Evolutionary conservation across 2,329 filamentous ascomycete species (phyloP), one percentile per base, ranked within the genome.

Genomic region (Rhexocercosporidium sp.): DNA sequence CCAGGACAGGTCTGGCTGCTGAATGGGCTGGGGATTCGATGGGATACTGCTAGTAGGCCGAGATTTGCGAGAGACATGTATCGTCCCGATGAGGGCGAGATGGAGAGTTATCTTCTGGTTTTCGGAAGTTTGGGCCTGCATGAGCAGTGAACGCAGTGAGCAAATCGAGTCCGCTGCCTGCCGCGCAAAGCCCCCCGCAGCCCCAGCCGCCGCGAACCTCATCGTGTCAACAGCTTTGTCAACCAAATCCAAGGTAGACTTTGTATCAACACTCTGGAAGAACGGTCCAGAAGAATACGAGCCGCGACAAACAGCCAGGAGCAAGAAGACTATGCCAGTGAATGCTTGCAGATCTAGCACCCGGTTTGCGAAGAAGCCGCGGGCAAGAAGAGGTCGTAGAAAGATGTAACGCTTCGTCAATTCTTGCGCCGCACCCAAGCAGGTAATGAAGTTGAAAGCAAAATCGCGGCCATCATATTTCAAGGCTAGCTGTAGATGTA

Each of bases 311-410:
- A 41, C 57, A 18, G 62, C 41, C 20, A 65, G 27, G 18, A 65
- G 44, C 34, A 65, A 29, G 37, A 65, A 65, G 8, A 41, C 46
- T 20, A 54, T 51, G 41, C n/a, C 62, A 18, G 62, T 65, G 54
- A 65, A 65, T 12, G 46, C 62, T 31, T 65, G 62, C 3, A 65
- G 22, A n/a, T 65, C 62, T n/a, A 65, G 34, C n/a, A 65, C 46
- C 20, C 54, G 22, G 29, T 65, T 59, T 41, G 62, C 62, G 46
- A 65, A 65, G 37, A 65, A 65, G 8, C 62, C 62, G 12, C 27
- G 53, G 22, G 62, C 53, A 27, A 65, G 37, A n/a, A 51, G 27
- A 34, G 54, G 62, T 37, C 62, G 62, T 37, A 59, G 41, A 20
- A 44, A 65, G 18, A 65, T 51, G 27, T 65, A 65, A 20, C 47